A percentile compares a stretch with the other conserved stretches of the same genome.
Evolutionary conservation across 805 yeast species (phyloP).

Genomic region (Starmerella apicola): DNA sequence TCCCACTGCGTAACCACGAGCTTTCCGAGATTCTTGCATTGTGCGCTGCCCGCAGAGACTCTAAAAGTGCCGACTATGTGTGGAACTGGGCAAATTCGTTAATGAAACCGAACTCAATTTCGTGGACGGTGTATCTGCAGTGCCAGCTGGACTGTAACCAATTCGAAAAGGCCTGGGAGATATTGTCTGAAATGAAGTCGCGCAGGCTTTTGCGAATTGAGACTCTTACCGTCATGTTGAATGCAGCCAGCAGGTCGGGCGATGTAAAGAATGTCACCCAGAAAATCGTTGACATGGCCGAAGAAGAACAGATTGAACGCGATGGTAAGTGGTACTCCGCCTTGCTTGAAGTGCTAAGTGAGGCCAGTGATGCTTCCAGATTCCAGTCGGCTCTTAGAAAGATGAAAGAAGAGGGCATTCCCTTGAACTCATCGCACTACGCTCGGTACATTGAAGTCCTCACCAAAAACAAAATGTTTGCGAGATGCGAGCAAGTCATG

Average conservation of each 20-base stretch:
- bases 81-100: conserved; percentile 23
- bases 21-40: conserved; percentile 22
- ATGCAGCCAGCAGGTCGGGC: conserved; percentile 17
- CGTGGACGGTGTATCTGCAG: conserved; percentile 27
- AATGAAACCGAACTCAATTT: conserved; percentile 19
- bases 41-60: conserved; percentile 24
- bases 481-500: conserved; percentile 13
- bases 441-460: conserved; percentile 20
- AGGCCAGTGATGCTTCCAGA: conserved; percentile 26
- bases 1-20: conserved; percentile 20
- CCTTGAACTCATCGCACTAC: conserved; percentile 20
- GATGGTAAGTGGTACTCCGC: conserved; percentile 26
- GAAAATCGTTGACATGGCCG: conserved; percentile 11
- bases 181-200: conserved; percentile 23
- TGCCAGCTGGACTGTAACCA: conserved; percentile 25
- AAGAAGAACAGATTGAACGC: conserved; percentile 20
- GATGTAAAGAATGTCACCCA: not conserved
- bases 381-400: conserved; percentile 29
- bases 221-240: conserved; percentile 21
- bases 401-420: conserved; percentile 11
- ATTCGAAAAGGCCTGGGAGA: conserved; percentile 24
- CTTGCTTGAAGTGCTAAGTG: conserved; percentile 27
- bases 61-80: conserved; percentile 20
- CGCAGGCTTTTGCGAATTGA: conserved; percentile 15
- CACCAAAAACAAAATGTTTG: conserved; percentile 8